phyloP scores from a whole-genome alignment of 2,329 filamentous ascomycete genomes.

The Diaporthe amygdali region DNA sequence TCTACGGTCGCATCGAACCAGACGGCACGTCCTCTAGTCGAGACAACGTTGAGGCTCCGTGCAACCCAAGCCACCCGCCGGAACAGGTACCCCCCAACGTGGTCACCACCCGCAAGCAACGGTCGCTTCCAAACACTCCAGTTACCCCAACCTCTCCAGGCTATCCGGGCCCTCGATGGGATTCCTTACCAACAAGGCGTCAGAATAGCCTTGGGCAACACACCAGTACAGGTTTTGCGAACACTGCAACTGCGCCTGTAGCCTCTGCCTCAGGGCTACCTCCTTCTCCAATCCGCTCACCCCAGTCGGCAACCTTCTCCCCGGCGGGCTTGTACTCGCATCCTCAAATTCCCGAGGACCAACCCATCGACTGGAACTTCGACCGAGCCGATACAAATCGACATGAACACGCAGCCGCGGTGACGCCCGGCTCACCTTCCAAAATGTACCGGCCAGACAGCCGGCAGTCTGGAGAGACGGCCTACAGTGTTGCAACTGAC shows the following conservation, averaged over 20 bases:
- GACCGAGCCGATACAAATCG: conserved; percentile 27
- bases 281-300: conserved; percentile 28
- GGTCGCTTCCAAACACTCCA: conserved; percentile 24
- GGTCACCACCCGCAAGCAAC: conserved; percentile 21
- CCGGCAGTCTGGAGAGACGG: conserved; percentile 30
- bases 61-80: not conserved
- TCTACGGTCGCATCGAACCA: not conserved
- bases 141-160: conserved; percentile 18
- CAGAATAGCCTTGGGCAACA: conserved; percentile 1
- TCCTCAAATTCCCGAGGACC: conserved; percentile 35
- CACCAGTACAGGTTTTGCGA: not conserved
- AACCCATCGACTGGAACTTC: conserved; percentile 22
- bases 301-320: conserved; percentile 31
- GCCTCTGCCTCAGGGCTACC: conserved; percentile 19
- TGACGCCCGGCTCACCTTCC: conserved; percentile 27
- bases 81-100: conserved; percentile 16
- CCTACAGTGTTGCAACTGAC: conserved; percentile 42
- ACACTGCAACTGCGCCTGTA: conserved; percentile 12
- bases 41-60: not conserved
- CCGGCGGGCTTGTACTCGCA: conserved; percentile 39
- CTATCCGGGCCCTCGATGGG: conserved; percentile 21
- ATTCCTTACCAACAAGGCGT: conserved; percentile 12
- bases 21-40: not conserved
- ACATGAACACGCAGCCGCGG: conserved; percentile 27
- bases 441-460: conserved; percentile 38